Base-by-base conservation (phyloP, 1,284 basidiomycete species). In the Irpex rosettiformis region DNA sequence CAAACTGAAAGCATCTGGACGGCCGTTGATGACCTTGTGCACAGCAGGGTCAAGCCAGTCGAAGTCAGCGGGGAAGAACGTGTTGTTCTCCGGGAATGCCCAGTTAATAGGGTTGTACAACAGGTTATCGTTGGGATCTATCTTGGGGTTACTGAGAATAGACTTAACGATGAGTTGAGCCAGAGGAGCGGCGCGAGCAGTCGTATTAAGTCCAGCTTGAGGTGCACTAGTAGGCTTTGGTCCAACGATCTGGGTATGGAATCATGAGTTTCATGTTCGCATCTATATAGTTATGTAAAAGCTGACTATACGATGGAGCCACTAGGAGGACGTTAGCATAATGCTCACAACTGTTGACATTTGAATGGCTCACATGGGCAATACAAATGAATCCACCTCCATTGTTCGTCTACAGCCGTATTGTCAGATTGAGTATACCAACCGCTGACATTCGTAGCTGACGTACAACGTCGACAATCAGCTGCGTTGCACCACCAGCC, bases 341-440 rank as follows among this genome's bases (percentile, higher is more conserved):
- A 10, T 47, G 43, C 5, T 10, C 6, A 13, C 6, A 8, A n/a
- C 24, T 25, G 22, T 53, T 21, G 42, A 29, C 27, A 13, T 40
- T 52, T 24, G 30, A 33, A 43, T 22, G 24, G 68, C 82, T 69
- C 63, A 84, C 83, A 70, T 84, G 80, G 27, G 83, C 82, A 43
- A 80, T 75, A 66, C 83, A 86, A 60, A 85, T 81, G 68, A 80
- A 85, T 6, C 78, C 84, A 61, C 84, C 83, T 45, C 83, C 83
- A 62, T 84, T 85, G 66, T 85, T 84, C 4, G 79, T 79, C 82
- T 84, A 57, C 4, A 8, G 16, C 16, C 10, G 11, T 11, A 8
- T 37, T 37, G 33, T 37, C 33, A 37, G n/a, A n/a, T n/a, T 37
- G 10, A 37, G 33, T 11, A 37, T 51, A 16, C 13, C 56, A 21